These are phyloP conservation scores for Millerozyma acaciae DNA, from an alignment of 805 yeast genomes.

Conservation along the genomic window DNA sequence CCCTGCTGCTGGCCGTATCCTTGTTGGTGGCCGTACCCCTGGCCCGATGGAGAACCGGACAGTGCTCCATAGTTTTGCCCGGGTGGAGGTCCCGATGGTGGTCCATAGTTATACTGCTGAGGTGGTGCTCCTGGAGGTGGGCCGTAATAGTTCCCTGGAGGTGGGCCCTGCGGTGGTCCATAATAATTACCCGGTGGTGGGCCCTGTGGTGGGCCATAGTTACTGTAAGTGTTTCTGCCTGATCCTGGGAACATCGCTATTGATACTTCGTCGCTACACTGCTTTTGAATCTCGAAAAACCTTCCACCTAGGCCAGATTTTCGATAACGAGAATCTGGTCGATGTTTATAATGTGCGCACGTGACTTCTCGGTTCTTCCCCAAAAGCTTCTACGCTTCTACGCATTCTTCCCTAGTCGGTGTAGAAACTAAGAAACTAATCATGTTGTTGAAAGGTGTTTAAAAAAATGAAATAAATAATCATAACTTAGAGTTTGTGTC, in stretches of 20 bases:
- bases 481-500: slow-evolving; percentile 23
- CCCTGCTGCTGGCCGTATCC: slow-evolving; percentile 8
- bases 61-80: slow-evolving; percentile 3
- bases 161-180: slow-evolving; percentile 10
- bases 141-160: slow-evolving; percentile 12
- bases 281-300: too few species aligned
- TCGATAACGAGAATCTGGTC: not conserved
- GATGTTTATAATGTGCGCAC: not conserved
- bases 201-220: slow-evolving; percentile 12
- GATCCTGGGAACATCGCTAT: slow-evolving; percentile 16
- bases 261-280: too few species aligned
- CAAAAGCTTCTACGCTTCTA: not conserved
- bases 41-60: slow-evolving; percentile 6
- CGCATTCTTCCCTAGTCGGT: not conserved
- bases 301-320: not conserved
- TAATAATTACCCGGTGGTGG: slow-evolving; percentile 10
- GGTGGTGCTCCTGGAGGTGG: slow-evolving; percentile 19
- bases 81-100: slow-evolving; percentile 16
- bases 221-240: slow-evolving; percentile 10
- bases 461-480: too few species aligned
- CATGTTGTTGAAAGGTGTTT: too few species aligned
- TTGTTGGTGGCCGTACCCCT: slow-evolving; percentile 5
- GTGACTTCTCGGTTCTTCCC: not conserved
- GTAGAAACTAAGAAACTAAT: not conserved
- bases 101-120: slow-evolving; percentile 9